Evolutionary conservation across 2,329 filamentous ascomycete genomes (phyloP), one percentile per base, ranked within the genome.

Genomic region (Trichoderma semiorbis): DNA sequence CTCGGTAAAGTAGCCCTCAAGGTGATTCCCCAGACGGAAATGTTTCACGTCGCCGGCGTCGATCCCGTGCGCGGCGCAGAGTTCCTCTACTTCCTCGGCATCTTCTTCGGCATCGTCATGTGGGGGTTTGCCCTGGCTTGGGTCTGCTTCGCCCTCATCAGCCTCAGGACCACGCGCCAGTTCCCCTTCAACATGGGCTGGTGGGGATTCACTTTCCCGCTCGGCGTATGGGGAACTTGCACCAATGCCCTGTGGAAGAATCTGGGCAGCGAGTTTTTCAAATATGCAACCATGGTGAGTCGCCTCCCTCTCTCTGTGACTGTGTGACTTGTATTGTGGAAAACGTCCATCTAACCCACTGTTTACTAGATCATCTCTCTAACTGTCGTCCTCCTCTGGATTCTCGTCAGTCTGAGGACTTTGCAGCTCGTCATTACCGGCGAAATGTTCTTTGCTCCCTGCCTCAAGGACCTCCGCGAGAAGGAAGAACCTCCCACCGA

Each of bases 11-110:
- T 85, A 4, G 84, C 87, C 5, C 75, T 85, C 63, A 75, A 78
- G 4, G 71, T 85, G 3, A 77, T 86, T 24, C 83, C 82, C 0
- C 68, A 79, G 55, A 83, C 80, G 2, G 77, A 74, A 67, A 81
- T 82, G 0, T 87, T 91, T 21, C 84, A 83, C 0, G 82, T 81
- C 36, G 81, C 85, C 3, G 81, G 70, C 12, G 60, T 76, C 14
- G 73, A 75, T 30, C 64, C 79, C 76, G 11, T 75, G 78, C 55
- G 78, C 1, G 79, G 75, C 26, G 79, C 79, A 1, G 79, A 82
- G 30, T 82, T 90, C 3, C 82, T 91, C 7, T 91, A 91, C 74
- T 81, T 89, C 1, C 72, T 89, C 0, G 89, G 90, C 0, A 81
- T 89, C 24, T 80, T 84, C 64, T 66, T 81, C 11, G 83, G 80